phyloP scores from a whole-genome alignment of 2,329 filamentous ascomycete species.

The Clathrospora elynae region DNA sequence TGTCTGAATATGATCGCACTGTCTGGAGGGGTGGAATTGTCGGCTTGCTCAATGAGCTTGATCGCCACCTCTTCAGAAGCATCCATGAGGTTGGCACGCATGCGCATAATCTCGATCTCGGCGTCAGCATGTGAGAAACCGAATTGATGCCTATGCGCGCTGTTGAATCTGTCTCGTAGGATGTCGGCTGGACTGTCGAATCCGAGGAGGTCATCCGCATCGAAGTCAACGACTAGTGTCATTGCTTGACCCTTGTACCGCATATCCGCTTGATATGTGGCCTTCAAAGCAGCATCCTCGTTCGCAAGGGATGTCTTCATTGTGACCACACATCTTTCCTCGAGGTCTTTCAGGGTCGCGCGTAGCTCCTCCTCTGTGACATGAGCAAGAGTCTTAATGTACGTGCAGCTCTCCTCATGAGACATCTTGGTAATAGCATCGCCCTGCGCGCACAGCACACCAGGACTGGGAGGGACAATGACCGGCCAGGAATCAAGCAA shows the following conservation, averaged over 20 bases:
- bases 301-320: constrained; percentile 48
- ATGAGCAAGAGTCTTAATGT: constrained; percentile 51
- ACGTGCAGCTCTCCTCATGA: constrained; percentile 54
- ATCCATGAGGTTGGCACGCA: constrained; percentile 54
- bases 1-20: constrained; percentile 49
- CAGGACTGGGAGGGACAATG: constrained; percentile 59
- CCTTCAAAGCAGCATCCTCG: constrained; percentile 37
- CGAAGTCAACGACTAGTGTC: constrained; percentile 45
- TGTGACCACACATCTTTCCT: constrained; percentile 46
- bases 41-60: constrained; percentile 38
- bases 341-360: constrained; percentile 44
- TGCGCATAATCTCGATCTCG: constrained; percentile 56
- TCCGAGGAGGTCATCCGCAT: constrained; percentile 43
- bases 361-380: constrained; percentile 45
- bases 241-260: constrained; percentile 56
- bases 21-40: constrained; percentile 36
- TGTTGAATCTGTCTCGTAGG: constrained; percentile 50
- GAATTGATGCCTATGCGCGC: constrained; percentile 54
- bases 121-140: constrained; percentile 51
- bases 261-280: constrained; percentile 53
- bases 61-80: constrained; percentile 51
- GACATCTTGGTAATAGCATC: constrained; percentile 58
- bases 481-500: constrained; percentile 58
- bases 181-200: constrained; percentile 37
- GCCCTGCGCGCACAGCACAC: constrained; percentile 57